Evolutionary conservation across 495 filamentous ascomycete genomes (phyloP).

Genomic region (Aspergillus sclerotioniger): DNA sequence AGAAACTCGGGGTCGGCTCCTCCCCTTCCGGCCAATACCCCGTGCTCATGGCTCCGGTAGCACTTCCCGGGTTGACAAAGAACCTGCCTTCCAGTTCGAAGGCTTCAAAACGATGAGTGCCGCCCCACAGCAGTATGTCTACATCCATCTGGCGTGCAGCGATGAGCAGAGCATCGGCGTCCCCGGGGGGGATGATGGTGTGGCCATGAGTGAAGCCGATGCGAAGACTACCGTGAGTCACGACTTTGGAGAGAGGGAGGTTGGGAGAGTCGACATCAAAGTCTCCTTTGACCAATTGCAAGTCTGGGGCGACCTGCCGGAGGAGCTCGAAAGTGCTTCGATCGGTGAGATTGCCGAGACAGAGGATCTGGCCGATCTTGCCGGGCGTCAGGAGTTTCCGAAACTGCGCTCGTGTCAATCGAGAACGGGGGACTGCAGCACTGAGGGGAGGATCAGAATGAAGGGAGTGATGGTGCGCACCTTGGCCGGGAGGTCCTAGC

Average conservation of each 20-base stretch:
- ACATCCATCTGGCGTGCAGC: conserved; percentile 95
- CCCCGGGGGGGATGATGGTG: conserved; percentile 85
- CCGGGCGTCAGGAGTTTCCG: conserved; percentile 96
- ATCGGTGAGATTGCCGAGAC: conserved; percentile 95
- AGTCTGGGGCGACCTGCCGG: conserved; percentile 83
- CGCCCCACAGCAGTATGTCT: conserved; percentile 94
- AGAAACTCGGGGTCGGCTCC: conserved; percentile 91
- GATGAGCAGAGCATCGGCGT: conserved; percentile 88
- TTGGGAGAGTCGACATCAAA: conserved; percentile 92
- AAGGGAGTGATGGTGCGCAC: conserved; percentile 42
- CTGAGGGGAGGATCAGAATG: not conserved
- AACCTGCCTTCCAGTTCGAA: conserved; percentile 99
- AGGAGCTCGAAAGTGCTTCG: conserved; percentile 94
- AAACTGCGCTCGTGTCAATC: conserved; percentile 61
- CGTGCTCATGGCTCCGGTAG: conserved; percentile 77
- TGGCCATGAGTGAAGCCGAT: conserved; percentile 98
- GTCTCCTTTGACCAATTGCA: conserved; percentile 92
- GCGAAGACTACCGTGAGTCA: conserved; percentile 87
- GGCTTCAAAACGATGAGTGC: conserved; percentile 96
- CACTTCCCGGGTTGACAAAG: conserved; percentile 97
- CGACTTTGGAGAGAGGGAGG: conserved; percentile 87
- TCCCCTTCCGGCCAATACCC: conserved; percentile 71
- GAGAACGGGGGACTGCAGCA: conserved; percentile 11
- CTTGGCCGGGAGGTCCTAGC: conserved; percentile 86
- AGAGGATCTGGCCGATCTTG: conserved; percentile 97